Percentiles rank a stretch among this genome's conserved stretches.
These are phyloP conservation scores for Podila horticola DNA, from an alignment of 192 early-diverging fungal genomes.

Conservation along the genomic window DNA sequence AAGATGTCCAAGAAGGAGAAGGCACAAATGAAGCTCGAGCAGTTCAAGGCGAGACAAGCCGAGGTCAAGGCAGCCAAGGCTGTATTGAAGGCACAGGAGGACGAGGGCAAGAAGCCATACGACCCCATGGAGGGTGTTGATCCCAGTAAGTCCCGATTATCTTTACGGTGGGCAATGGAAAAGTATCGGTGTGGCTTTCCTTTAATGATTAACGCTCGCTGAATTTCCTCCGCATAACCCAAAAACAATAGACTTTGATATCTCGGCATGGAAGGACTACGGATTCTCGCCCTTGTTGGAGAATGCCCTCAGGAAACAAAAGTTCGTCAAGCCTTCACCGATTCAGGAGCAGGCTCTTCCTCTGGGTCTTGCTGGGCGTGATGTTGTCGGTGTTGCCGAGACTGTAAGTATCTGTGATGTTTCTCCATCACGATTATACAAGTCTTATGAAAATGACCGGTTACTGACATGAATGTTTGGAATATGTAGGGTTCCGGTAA, in stretches of 20 bases:
- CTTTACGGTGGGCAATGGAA: not conserved
- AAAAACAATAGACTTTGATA: constrained; percentile 60
- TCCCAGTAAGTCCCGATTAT: constrained; percentile 22
- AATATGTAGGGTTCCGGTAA: constrained; percentile 84
- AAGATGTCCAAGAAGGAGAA: constrained; percentile 44
- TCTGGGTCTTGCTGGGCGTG: constrained; percentile 74
- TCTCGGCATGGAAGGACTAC: constrained; percentile 78
- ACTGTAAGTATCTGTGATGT: constrained; percentile 63
- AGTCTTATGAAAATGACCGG: not conserved
- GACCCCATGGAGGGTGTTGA: constrained; percentile 54
- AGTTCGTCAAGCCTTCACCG: constrained; percentile 83
- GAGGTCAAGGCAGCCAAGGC: constrained; percentile 29
- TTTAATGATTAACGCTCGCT: not conserved
- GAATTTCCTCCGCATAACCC: not conserved
- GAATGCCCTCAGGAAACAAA: constrained; percentile 74
- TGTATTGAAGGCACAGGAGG: constrained; percentile 6
- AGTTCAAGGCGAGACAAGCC: constrained; percentile 29
- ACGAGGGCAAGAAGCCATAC: constrained; percentile 23
- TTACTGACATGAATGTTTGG: not conserved
- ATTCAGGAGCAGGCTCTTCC: constrained; percentile 87
- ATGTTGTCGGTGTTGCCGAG: constrained; percentile 93
- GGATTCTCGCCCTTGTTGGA: constrained; percentile 66
- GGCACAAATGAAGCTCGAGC: constrained; percentile 19
- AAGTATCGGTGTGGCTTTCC: not conserved
- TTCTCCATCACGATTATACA: not conserved